phyloP scores from a whole-genome alignment of 176 grass and related monocot species.

The Lolium multiflorum region DNA sequence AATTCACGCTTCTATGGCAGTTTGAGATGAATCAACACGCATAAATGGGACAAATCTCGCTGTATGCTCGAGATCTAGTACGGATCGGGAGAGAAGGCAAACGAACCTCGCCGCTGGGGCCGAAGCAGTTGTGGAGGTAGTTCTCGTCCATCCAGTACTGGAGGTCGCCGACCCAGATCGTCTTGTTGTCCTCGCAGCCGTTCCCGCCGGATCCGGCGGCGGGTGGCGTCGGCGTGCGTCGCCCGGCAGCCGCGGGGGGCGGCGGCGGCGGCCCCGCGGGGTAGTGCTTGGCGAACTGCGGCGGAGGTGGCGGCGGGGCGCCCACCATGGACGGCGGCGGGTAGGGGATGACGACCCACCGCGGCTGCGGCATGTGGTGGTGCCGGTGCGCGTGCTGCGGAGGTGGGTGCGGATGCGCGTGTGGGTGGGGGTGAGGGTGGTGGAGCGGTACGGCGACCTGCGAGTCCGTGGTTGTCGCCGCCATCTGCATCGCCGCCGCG shows the following conservation, averaged over 20 bases:
- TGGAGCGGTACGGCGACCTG: conserved; percentile 49
- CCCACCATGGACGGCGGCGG: conserved; percentile 55
- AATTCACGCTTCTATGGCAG: conserved; percentile 8
- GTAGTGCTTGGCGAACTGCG: conserved; percentile 59
- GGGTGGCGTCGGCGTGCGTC: conserved; percentile 58
- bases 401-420: conserved; percentile 13
- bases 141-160: conserved; percentile 76
- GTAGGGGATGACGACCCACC: conserved; percentile 46
- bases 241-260: conserved; percentile 3
- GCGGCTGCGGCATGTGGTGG: conserved; percentile 39
- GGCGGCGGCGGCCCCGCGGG: conserved; percentile 34
- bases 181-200: conserved; percentile 65
- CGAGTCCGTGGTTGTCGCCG: conserved; percentile 50
- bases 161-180: conserved; percentile 71
- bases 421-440: conserved; percentile 34
- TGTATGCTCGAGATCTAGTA: conserved; percentile 46
- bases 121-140: conserved; percentile 72
- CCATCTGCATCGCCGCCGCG: conserved; percentile 60
- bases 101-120: conserved; percentile 55
- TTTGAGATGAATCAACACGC: background rate
- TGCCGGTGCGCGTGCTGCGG: conserved; percentile 43
- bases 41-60: conserved; percentile 38
- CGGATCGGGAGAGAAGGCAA: conserved; percentile 44
- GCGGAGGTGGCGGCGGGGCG: conserved; percentile 45
- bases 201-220: conserved; percentile 51